Conservation (phyloP, 75 land plant species). For the Picea glauca region DNA sequence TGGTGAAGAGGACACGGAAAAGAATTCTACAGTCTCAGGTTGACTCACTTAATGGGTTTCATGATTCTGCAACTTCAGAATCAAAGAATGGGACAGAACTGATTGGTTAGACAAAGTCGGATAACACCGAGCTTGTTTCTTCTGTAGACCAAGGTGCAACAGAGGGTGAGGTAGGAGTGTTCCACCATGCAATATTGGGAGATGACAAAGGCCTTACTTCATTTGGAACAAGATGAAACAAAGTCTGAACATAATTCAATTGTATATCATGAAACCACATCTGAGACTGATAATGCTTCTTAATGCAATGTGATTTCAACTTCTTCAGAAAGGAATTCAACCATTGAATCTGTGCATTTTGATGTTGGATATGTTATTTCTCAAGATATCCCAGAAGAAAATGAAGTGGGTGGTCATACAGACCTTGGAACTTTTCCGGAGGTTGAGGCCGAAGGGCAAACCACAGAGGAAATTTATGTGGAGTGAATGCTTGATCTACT, state of each 20-base stretch:
- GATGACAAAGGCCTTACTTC: not conserved
- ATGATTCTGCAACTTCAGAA: conserved; percentile 1
- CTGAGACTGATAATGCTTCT: not conserved
- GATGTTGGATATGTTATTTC: conserved; percentile 11
- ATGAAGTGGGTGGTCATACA: conserved; percentile 21
- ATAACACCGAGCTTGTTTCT: not conserved
- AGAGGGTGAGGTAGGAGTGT: not conserved
- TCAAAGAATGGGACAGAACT: not conserved
- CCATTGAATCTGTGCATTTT: not conserved
- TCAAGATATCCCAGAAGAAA: conserved; percentile 24
- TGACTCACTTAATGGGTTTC: not conserved
- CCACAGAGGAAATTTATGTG: conserved; percentile 23
- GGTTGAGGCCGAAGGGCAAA: conserved; percentile 13
- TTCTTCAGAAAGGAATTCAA: not conserved
- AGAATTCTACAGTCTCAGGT: not conserved
- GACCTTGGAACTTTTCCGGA: conserved; percentile 41
- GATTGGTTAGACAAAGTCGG: not conserved
- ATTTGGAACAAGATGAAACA: not conserved
- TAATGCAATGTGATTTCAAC: not conserved
- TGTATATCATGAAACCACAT: not conserved
- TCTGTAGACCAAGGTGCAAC: not conserved
- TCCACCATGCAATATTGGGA: not conserved
- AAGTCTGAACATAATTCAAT: not conserved
- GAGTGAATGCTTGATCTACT: conserved; percentile 4
- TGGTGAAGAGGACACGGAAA: not conserved